phyloP scores from a whole-genome alignment of 169 alveolate species.

The Eimeria tenella region DNA sequence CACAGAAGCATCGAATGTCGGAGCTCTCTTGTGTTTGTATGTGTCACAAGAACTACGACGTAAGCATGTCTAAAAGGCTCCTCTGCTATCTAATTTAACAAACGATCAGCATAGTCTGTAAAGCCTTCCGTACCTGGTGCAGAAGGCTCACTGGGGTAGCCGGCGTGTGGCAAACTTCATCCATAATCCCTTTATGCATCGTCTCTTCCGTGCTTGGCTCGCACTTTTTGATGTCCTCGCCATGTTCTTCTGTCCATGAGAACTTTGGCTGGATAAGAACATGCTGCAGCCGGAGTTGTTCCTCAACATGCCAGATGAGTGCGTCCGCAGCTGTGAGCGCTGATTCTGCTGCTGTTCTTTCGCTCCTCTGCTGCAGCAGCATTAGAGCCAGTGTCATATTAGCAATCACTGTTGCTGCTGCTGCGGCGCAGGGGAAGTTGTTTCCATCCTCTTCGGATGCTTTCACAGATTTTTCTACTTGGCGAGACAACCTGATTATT shows the following conservation, averaged over 20 bases:
- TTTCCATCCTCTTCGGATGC: not conserved
- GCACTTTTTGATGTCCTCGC: not conserved
- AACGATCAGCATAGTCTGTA: no score
- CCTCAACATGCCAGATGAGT: conserved; percentile 36
- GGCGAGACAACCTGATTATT: not conserved
- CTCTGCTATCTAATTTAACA: no score
- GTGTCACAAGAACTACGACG: no score
- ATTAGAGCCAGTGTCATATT: conserved; percentile 10
- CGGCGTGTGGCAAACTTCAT: not conserved
- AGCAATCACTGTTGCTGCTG: conserved; percentile 56
- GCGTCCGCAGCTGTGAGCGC: conserved; percentile 18
- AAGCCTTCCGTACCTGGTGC: not conserved
- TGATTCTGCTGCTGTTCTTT: not conserved
- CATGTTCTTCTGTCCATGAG: not conserved
- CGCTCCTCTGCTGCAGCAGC: not conserved
- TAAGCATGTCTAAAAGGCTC: no score
- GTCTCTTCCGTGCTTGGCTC: not conserved
- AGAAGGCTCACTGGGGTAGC: not conserved
- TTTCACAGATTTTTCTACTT: not conserved
- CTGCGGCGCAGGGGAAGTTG: conserved; percentile 51
- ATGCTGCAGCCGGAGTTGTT: not conserved
- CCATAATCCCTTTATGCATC: not conserved
- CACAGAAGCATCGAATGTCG: no score
- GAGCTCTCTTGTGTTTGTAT: no score
- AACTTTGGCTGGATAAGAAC: not conserved